A percentile compares a stretch with the other conserved stretches of the same genome.
These are phyloP conservation scores for Daedalea quercina DNA, from an alignment of 768 basidiomycete species.

Conservation along the genomic window DNA sequence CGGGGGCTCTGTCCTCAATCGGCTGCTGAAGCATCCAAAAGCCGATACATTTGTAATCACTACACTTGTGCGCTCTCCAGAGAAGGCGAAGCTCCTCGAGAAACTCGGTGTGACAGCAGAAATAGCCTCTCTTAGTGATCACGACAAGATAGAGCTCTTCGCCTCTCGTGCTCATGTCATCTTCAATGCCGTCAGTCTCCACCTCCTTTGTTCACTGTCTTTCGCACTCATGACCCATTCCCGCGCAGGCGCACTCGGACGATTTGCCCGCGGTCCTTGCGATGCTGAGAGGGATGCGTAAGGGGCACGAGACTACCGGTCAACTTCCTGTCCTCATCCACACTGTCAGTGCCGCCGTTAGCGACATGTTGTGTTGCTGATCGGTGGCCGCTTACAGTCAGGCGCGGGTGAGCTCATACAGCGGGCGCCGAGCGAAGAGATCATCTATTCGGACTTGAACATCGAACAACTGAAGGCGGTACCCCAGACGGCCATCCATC, in stretches of 20 bases:
- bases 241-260: slow-evolving; percentile 38
- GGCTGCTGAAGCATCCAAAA: slow-evolving; percentile 38
- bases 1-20: slow-evolving; percentile 45
- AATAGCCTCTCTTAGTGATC: slow-evolving; percentile 24
- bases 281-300: slow-evolving; percentile 46
- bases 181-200: background rate
- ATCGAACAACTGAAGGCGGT: slow-evolving; percentile 36
- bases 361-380: background rate
- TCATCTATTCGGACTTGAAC: slow-evolving; percentile 45
- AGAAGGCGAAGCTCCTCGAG: slow-evolving; percentile 25
- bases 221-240: background rate
- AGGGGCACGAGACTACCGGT: slow-evolving; percentile 33
- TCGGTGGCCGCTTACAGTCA: background rate
- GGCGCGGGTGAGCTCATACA: slow-evolving; percentile 31
- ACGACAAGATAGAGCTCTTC: slow-evolving; percentile 29
- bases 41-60: slow-evolving; percentile 37
- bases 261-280: slow-evolving; percentile 37
- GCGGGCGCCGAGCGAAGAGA: slow-evolving; percentile 36
- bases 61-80: slow-evolving; percentile 36
- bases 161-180: slow-evolving; percentile 38
- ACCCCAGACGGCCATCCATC: slow-evolving; percentile 38
- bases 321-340: slow-evolving; percentile 27
- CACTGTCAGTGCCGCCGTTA: slow-evolving; percentile 35
- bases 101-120: slow-evolving; percentile 16
- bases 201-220: background rate